Percentiles rank a stretch among this genome's conserved stretches.
Evolutionary conservation across 2,329 filamentous ascomycete species (phyloP).

Genomic region (Pseudogymnoascus sp.): DNA sequence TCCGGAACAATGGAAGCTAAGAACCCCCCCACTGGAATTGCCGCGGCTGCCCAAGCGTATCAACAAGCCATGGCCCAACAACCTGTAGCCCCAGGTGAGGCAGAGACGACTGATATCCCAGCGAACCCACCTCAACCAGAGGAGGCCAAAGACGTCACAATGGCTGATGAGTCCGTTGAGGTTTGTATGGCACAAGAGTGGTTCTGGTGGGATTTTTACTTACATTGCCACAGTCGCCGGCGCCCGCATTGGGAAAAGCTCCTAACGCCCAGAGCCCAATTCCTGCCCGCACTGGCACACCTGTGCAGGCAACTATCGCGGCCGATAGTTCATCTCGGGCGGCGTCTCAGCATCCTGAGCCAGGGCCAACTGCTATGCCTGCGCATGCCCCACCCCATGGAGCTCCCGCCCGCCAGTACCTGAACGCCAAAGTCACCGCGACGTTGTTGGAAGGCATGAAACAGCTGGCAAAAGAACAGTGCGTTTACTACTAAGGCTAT

Average conservation of each 20-base stretch:
- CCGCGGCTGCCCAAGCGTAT: conserved; percentile 22
- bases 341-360: conserved; percentile 48
- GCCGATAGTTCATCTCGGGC: conserved; percentile 43
- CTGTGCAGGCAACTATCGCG: conserved; percentile 31
- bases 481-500: conserved; percentile 26
- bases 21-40: conserved; percentile 16
- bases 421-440: conserved; percentile 63
- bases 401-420: conserved; percentile 59
- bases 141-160: not conserved
- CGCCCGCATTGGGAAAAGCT: conserved; percentile 16
- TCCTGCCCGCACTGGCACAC: conserved; percentile 40
- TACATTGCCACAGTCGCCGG: conserved; percentile 18
- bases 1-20: not conserved
- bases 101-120: conserved; percentile 10
- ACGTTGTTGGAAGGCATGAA: conserved; percentile 69
- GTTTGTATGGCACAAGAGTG: not conserved
- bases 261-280: conserved; percentile 23
- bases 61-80: conserved; percentile 24
- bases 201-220: not conserved
- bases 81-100: conserved; percentile 14
- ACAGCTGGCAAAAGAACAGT: conserved; percentile 62
- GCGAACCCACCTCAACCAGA: not conserved
- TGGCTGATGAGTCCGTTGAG: not conserved
- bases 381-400: conserved; percentile 55
- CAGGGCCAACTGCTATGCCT: conserved; percentile 43